A percentile compares a stretch with the other conserved stretches of the same genome.
phyloP scores from a whole-genome alignment of 768 basidiomycete genomes.

The Suillus bovinus region DNA sequence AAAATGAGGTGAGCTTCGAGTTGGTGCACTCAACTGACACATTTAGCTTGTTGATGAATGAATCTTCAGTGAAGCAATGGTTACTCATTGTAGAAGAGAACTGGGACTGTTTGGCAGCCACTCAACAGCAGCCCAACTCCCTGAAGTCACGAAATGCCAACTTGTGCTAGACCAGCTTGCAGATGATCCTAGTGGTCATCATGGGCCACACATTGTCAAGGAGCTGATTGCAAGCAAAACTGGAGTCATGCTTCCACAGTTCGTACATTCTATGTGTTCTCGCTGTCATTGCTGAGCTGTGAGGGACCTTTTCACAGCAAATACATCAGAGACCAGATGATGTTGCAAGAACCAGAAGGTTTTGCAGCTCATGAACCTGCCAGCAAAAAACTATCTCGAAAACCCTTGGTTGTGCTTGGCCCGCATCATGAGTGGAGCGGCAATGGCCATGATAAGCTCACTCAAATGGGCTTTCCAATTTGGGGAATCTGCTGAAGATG shows the following conservation, averaged over 20 bases:
- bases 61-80: not conserved
- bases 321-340: conserved; percentile 22
- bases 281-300: not conserved
- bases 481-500: conserved; percentile 30
- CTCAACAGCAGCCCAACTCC: not conserved
- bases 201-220: conserved; percentile 22
- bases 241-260: conserved; percentile 18
- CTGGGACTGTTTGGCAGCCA: not conserved
- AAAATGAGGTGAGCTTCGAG: conserved; percentile 2
- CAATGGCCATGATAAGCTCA: conserved; percentile 39
- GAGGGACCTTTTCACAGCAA: conserved; percentile 11
- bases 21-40: not conserved
- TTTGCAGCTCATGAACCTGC: conserved; percentile 27
- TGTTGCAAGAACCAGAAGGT: conserved; percentile 22
- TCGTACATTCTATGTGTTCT: not conserved
- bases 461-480: conserved; percentile 33
- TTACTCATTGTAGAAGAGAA: not conserved
- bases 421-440: conserved; percentile 34
- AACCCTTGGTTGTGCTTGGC: conserved; percentile 22
- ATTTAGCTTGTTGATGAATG: not conserved
- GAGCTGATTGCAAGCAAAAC: conserved; percentile 19
- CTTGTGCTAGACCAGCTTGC: conserved; percentile 26
- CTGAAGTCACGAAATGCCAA: conserved; percentile 15
- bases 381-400: conserved; percentile 27
- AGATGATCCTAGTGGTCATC: conserved; percentile 20